A percentile compares a stretch with the other conserved stretches of the same genome.
These are phyloP conservation scores for Avena insularis DNA, from an alignment of 176 grass and related monocot genomes.

Conservation along the genomic window DNA sequence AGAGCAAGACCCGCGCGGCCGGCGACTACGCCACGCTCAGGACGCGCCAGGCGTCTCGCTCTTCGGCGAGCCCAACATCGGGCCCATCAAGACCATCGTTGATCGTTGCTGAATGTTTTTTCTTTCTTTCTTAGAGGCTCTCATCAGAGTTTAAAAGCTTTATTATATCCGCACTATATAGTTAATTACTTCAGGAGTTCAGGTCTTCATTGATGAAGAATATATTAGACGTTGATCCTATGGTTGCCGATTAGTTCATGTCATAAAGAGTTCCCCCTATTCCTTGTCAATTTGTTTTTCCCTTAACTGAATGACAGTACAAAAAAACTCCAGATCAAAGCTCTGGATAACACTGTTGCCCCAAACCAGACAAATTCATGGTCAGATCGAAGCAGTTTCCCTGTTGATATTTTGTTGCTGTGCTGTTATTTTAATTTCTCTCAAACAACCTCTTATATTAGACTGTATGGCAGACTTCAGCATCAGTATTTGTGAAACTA, in stretches of 20 bases:
- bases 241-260: not conserved
- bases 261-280: too few relatives aligned
- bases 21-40: constrained; percentile 44
- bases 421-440: not conserved
- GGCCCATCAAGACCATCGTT: not conserved
- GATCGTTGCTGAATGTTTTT: not conserved
- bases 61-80: constrained; percentile 43
- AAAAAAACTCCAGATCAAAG: too few relatives aligned
- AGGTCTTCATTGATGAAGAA: not conserved
- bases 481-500: too few relatives aligned
- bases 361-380: too few relatives aligned
- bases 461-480: too few relatives aligned
- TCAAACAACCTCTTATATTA: too few relatives aligned
- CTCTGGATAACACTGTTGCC: not conserved
- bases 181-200: too few relatives aligned
- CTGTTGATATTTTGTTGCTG: not conserved
- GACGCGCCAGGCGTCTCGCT: constrained; percentile 34
- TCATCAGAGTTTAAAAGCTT: too few relatives aligned
- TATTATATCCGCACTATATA: too few relatives aligned
- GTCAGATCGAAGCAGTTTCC: too few relatives aligned
- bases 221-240: not conserved
- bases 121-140: too few relatives aligned
- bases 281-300: not conserved
- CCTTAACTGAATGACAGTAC: not conserved
- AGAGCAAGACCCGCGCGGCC: constrained; percentile 48